Evolutionary conservation across 306 rosid species (phyloP).

Genomic region (Vigna radiata): DNA sequence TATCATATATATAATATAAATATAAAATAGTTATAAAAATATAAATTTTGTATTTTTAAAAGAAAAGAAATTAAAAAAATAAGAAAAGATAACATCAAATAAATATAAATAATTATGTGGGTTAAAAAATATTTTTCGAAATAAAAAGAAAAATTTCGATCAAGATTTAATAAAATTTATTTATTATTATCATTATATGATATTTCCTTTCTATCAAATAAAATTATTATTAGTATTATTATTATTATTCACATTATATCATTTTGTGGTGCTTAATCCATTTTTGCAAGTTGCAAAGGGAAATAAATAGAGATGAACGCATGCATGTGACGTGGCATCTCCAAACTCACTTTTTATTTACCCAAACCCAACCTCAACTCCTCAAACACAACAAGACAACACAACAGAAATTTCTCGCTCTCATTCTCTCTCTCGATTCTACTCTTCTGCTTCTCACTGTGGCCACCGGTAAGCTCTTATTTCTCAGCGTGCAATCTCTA

Average conservation of each 20-base stretch:
- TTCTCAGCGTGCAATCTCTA: neutral
- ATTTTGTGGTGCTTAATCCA: constrained; percentile 36
- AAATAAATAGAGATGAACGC: constrained; percentile 7
- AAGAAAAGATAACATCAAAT: too few relatives aligned
- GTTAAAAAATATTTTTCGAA: too few relatives aligned
- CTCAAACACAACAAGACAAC: neutral
- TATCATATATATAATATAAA: too few relatives aligned
- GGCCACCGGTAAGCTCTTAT: constrained; percentile 29
- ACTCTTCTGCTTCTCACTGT: neutral
- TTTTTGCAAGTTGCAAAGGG: constrained; percentile 32
- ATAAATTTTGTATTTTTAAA: too few relatives aligned
- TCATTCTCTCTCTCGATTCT: constrained; percentile 29
- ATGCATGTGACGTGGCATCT: constrained; percentile 43
- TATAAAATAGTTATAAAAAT: too few relatives aligned
- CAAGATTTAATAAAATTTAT: too few relatives aligned
- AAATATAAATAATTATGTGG: too few relatives aligned
- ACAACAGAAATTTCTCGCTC: neutral
- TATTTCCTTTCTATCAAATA: too few relatives aligned
- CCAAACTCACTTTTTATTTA: constrained; percentile 33
- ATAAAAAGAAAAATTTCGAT: too few relatives aligned
- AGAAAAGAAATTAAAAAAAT: too few relatives aligned
- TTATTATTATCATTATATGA: too few relatives aligned
- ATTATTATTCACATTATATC: neutral
- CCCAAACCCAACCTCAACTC: constrained; percentile 1
- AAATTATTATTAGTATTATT: too few relatives aligned